Evolutionary conservation across 2,329 filamentous ascomycete genomes (phyloP).

Genomic region (Sporothrix mexicana): DNA sequence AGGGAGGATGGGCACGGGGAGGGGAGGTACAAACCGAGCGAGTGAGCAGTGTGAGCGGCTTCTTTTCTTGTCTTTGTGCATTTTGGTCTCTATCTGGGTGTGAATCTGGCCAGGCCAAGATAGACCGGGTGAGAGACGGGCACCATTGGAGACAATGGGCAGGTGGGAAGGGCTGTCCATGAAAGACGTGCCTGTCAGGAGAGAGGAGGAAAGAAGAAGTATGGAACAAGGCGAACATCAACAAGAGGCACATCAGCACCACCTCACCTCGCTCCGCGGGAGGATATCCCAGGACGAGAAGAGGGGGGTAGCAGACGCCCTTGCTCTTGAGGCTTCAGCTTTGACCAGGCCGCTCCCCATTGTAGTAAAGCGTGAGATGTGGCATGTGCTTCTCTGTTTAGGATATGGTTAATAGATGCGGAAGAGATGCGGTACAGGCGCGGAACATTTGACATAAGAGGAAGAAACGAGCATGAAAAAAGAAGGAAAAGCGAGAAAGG

Average conservation of each 20-base stretch:
- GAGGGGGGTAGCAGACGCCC: neutral
- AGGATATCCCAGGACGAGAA: neutral
- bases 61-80: constrained; percentile 1
- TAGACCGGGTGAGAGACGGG: neutral
- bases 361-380: constrained; percentile 15
- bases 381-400: constrained; percentile 5
- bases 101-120: constrained; percentile 17
- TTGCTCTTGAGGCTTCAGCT: constrained; percentile 23
- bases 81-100: neutral
- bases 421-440: neutral
- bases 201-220: neutral
- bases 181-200: neutral
- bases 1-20: neutral
- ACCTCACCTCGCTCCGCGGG: neutral
- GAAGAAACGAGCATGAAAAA: neutral
- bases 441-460: neutral
- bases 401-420: neutral
- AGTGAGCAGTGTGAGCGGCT: neutral
- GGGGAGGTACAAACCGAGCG: neutral
- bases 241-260: neutral
- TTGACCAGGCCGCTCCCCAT: constrained; percentile 8
- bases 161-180: neutral
- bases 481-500: neutral
- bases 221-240: constrained; percentile 1
- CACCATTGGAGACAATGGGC: too few species aligned